Percentiles rank a stretch among this genome's conserved stretches.
Evolutionary conservation across 805 yeast species (phyloP).

Genomic region (Lachancea meyersii): DNA sequence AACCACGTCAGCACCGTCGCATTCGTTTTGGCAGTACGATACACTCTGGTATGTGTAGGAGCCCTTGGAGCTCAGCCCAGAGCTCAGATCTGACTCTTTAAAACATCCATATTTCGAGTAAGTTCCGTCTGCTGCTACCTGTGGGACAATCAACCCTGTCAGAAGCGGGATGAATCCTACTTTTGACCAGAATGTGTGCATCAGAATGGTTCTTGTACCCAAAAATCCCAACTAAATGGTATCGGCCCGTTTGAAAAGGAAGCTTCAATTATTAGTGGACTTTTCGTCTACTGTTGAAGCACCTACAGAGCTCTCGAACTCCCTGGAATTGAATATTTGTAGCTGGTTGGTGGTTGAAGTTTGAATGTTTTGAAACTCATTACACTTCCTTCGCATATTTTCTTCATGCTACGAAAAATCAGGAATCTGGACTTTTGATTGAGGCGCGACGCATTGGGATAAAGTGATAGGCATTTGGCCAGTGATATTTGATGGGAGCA

Average conservation of each 20-base stretch:
- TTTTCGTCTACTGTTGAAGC: too few species aligned
- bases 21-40: constrained; percentile 46
- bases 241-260: background rate
- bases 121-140: constrained; percentile 1
- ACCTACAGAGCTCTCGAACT: background rate
- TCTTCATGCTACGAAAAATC: background rate
- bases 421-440: background rate
- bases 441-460: background rate
- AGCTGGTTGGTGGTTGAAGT: too few species aligned
- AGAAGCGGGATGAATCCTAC: background rate
- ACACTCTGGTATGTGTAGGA: constrained; percentile 54
- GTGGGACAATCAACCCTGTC: background rate
- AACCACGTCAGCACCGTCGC: constrained; percentile 44
- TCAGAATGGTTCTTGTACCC: background rate
- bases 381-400: background rate
- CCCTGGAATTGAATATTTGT: too few species aligned
- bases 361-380: background rate
- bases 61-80: constrained; percentile 36
- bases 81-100: constrained; percentile 20
- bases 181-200: background rate
- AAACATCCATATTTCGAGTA: constrained; percentile 35
- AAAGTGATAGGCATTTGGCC: background rate
- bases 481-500: background rate
- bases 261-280: background rate
- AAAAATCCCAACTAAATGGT: too few species aligned